Percentiles rank a stretch among this genome's conserved stretches.
phyloP scores from a whole-genome alignment of 768 basidiomycete species.

The Mycena olivaceomarginata region DNA sequence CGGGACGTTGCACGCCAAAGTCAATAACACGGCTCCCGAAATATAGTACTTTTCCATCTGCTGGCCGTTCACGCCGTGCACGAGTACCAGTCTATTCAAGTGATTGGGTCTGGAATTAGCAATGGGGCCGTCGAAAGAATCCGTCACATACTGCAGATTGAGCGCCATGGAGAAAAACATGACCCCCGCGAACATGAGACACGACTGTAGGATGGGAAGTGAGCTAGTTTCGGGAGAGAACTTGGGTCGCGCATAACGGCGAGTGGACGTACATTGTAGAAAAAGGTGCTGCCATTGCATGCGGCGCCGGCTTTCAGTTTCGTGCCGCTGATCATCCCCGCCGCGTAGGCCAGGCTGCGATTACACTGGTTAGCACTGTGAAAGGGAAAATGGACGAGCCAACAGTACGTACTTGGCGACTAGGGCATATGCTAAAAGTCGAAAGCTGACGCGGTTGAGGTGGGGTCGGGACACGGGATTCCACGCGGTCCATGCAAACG shows the following conservation, averaged over 20 bases:
- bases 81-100: slow-evolving; percentile 15
- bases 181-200: too few species aligned
- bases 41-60: slow-evolving; percentile 37
- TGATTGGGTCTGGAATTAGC: neutral
- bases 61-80: slow-evolving; percentile 21
- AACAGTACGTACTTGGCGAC: neutral
- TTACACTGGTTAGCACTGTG: neutral
- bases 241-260: too few species aligned
- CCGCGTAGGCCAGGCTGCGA: neutral
- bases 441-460: slow-evolving; percentile 23
- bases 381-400: too few species aligned
- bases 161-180: slow-evolving; percentile 12
- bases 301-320: neutral
- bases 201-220: too few species aligned
- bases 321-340: neutral
- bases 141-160: slow-evolving; percentile 15
- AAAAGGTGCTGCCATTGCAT: slow-evolving; percentile 6
- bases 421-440: slow-evolving; percentile 24
- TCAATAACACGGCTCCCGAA: neutral
- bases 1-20: neutral
- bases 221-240: too few species aligned
- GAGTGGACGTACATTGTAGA: slow-evolving; percentile 9
- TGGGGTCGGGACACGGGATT: slow-evolving; percentile 7
- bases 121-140: neutral
- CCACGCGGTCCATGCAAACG: slow-evolving; percentile 14